Percentiles rank a stretch among this genome's conserved stretches.
Conservation (phyloP, 371 early-diverging fungal genomes). For the Mucor plumbeus region DNA sequence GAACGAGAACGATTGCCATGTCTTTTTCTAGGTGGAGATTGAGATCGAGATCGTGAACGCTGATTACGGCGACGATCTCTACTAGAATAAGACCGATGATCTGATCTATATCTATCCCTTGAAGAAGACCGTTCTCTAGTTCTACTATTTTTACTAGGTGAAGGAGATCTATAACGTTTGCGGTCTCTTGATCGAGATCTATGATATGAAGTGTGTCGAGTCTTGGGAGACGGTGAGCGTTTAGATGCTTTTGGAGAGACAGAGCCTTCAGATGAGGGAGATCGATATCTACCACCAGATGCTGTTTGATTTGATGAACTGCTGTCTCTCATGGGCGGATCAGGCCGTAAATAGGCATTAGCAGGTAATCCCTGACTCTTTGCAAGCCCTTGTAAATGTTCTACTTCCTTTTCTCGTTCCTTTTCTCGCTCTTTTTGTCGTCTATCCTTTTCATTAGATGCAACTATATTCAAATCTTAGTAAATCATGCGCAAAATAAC, state of each 20-base stretch:
- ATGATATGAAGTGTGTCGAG: no score
- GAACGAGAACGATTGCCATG: background rate
- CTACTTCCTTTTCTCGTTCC: conserved; percentile 40
- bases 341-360: conserved; percentile 26
- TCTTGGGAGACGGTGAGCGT: conserved; percentile 17
- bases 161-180: conserved; percentile 19
- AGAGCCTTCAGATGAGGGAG: conserved; percentile 13
- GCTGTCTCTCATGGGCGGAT: conserved; percentile 26
- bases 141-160: background rate
- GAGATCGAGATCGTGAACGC: conserved; percentile 14
- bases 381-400: conserved; percentile 30
- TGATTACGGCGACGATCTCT: background rate
- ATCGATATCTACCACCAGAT: conserved; percentile 13
- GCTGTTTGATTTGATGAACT: background rate
- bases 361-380: conserved; percentile 27
- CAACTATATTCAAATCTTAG: conserved; percentile 26
- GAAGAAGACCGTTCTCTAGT: conserved; percentile 10
- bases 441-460: conserved; percentile 37
- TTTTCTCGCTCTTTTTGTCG: conserved; percentile 38
- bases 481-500: background rate
- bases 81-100: background rate
- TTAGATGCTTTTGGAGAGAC: conserved; percentile 1
- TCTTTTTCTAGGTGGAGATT: background rate
- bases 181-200: conserved; percentile 6
- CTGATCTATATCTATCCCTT: conserved; percentile 8